These are phyloP conservation scores for Tetradesmus obliquus DNA, from an alignment of 139 green algal genomes.

Conservation along the genomic window DNA sequence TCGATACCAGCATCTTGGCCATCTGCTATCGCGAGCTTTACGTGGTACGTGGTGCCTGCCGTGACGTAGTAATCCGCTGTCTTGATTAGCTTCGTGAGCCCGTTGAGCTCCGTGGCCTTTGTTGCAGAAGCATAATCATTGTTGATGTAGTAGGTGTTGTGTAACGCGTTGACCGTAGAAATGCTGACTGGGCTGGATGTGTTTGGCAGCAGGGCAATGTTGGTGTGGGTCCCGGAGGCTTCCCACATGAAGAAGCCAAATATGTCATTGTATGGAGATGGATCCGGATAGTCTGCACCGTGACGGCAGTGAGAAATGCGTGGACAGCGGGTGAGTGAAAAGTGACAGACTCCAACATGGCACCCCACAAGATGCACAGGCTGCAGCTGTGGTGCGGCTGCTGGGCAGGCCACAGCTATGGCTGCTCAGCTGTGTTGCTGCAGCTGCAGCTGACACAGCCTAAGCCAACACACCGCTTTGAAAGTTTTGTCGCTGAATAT, in stretches of 20 bases:
- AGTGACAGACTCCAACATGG: too few species aligned
- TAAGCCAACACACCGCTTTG: too few species aligned
- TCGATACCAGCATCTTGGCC: not conserved
- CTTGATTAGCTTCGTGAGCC: not conserved
- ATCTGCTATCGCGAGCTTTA: constrained; percentile 6
- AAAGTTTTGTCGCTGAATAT: too few species aligned
- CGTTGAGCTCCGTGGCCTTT: constrained; percentile 2
- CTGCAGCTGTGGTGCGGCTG: too few species aligned
- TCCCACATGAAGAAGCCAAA: constrained; percentile 23
- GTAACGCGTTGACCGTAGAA: not conserved
- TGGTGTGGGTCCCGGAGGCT: not conserved
- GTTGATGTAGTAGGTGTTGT: constrained; percentile 8
- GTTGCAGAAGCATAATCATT: not conserved
- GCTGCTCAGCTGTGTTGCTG: too few species aligned
- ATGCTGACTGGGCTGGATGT: not conserved
- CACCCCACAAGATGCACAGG: too few species aligned
- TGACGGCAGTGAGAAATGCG: not conserved
- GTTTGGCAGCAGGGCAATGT: constrained; percentile 22
- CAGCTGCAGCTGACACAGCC: too few species aligned
- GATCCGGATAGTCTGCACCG: not conserved
- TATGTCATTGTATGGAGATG: constrained; percentile 12
- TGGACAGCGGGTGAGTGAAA: not conserved
- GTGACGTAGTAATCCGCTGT: constrained; percentile 11
- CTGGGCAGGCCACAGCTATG: too few species aligned
- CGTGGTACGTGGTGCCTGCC: not conserved